Conservation (phyloP, 2,329 filamentous ascomycete genomes). For the Aspergillus sp. region DNA sequence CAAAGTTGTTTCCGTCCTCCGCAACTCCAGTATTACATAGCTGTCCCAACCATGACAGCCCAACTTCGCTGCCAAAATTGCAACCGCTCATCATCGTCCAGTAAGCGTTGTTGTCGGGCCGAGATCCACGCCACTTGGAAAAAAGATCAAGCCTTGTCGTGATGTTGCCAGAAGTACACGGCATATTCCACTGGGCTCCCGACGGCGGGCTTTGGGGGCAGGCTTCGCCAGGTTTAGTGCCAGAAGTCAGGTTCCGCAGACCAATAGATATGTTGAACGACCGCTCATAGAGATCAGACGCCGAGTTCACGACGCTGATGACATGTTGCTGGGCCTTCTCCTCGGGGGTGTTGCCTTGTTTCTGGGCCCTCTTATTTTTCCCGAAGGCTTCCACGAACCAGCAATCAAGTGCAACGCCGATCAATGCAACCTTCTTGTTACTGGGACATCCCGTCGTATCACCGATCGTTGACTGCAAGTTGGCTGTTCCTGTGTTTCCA, state of each 20-base stretch:
- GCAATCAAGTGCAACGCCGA: conserved; percentile 90
- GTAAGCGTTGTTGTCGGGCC: conserved; percentile 73
- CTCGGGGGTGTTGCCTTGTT: no score
- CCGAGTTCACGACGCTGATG: conserved; percentile 73
- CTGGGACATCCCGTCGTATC: conserved; percentile 73
- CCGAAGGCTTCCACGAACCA: conserved; percentile 69
- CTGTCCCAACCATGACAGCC: conserved; percentile 86
- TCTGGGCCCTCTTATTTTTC: no score
- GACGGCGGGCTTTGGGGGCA: conserved; percentile 62
- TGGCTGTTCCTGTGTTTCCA: conserved; percentile 70
- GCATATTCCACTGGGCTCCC: conserved; percentile 73
- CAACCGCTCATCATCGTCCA: conserved; percentile 85
- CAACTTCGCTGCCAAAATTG: conserved; percentile 73
- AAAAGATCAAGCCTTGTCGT: conserved; percentile 76
- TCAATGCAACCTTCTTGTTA: conserved; percentile 81
- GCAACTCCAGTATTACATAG: conserved; percentile 56
- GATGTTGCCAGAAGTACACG: conserved; percentile 53
- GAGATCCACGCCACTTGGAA: conserved; percentile 74
- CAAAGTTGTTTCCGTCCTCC: conserved; percentile 52
- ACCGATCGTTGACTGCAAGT: conserved; percentile 70
- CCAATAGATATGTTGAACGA: conserved; percentile 94
- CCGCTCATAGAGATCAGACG: conserved; percentile 77
- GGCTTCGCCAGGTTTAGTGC: conserved; percentile 53
- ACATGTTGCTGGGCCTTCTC: conserved; percentile 62
- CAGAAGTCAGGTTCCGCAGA: conserved; percentile 75